Base-by-base conservation (phyloP, 495 filamentous ascomycete genomes). In the Penicillium malachiteum region DNA sequence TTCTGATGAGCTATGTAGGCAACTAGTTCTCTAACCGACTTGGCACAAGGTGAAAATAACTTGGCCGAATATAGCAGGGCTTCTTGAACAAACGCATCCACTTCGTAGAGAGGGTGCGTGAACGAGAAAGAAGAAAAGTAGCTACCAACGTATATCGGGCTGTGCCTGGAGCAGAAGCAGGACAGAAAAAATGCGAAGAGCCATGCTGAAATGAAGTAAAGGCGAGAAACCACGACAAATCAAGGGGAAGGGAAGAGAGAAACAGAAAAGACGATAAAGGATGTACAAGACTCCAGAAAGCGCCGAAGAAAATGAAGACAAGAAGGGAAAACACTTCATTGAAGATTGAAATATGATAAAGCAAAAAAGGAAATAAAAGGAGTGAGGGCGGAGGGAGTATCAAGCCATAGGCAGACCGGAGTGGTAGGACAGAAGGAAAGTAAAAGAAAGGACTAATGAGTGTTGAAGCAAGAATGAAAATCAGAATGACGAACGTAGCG, bases 251-350 rank as follows among this genome's bases (percentile, higher is more conserved):
- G 14, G 18, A 44, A 32, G 26, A 39, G 16, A 42, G 52, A 54
- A 34, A 31, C 21, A 13, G 33, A 46, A 40, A 17, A 50, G 37
- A 48, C 50, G 56, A 47, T 39, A 52, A 51, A 30, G 39, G 54
- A 57, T 69, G 42, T 62, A 62, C 55, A 64, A 14, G 37, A 69
- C 54, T 58, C 62, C 57, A 41, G 48, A 17, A 10, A 54, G 58
- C 48, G 55, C 49, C 50, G 21, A 37, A 56, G 60, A 34, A 59
- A 35, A 41, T 32, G 50, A 48, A 59, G 45, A 18, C 55, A 49
- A 48, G 50, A 44, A 46, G 59, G 43, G 26, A 54, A 56, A 59
- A 31, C 48, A 62, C 31, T 56, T 54, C 39, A 45, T 48, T 55
- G 44, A 44, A 59, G 26, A 55, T 55, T 55, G 60, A 34, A 54